These are phyloP conservation scores for Cryptosporidium xiaoi DNA, from an alignment of 169 alveolate genomes.

Conservation along the genomic window DNA sequence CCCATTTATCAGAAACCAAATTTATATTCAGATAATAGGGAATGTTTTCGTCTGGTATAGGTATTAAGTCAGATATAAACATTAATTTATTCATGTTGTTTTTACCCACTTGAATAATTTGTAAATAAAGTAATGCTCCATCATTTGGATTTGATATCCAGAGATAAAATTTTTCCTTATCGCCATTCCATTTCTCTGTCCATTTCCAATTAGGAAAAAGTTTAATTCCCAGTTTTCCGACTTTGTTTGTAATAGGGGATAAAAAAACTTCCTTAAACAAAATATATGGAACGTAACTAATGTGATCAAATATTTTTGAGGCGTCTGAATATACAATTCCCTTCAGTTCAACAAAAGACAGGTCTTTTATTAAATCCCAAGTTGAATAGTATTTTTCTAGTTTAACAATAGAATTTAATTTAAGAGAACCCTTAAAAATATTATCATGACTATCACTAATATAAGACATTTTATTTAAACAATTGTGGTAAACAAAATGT, in stretches of 20 bases:
- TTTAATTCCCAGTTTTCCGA: conserved; percentile 84
- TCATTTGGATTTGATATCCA: conserved; percentile 90
- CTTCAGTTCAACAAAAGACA: conserved; percentile 74
- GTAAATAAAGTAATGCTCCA: conserved; percentile 88
- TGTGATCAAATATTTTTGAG: conserved; percentile 78
- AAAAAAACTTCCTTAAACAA: conserved; percentile 80
- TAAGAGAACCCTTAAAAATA: conserved; percentile 74
- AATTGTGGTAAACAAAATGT: conserved; percentile 82
- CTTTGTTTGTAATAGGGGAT: conserved; percentile 87
- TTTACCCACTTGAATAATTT: conserved; percentile 81
- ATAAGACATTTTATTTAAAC: conserved; percentile 76
- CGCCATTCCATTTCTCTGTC: conserved; percentile 92
- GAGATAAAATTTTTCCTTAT: conserved; percentile 78
- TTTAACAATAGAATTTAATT: conserved; percentile 60
- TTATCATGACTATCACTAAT: conserved; percentile 43
- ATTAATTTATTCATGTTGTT: conserved; percentile 77
- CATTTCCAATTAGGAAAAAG: conserved; percentile 87
- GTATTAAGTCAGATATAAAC: conserved; percentile 76
- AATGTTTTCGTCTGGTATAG: conserved; percentile 76
- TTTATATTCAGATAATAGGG: conserved; percentile 76
- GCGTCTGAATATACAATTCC: conserved; percentile 77
- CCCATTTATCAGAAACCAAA: conserved; percentile 74
- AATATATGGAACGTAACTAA: conserved; percentile 88
- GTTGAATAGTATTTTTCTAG: conserved; percentile 65
- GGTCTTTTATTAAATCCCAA: conserved; percentile 78